Conservation (phyloP, 306 rosid genomes). For the Sphenostylis stenocarpa region DNA sequence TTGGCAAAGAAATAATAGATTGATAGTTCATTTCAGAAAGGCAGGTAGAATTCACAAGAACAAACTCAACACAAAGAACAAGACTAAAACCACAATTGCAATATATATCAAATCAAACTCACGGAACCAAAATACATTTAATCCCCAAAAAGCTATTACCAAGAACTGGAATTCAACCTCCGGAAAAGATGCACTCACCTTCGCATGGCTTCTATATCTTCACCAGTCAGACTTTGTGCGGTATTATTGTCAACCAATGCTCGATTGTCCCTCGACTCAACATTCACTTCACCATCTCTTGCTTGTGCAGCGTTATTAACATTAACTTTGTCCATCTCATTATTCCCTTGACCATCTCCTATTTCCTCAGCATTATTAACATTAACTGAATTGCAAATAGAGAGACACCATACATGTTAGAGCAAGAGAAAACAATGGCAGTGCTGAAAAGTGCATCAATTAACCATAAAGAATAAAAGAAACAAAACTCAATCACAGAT, state of each 20-base stretch:
- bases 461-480: not conserved
- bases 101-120: not conserved
- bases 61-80: no score
- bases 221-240: slow-evolving; percentile 86
- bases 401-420: not conserved
- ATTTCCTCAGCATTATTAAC: slow-evolving; percentile 40
- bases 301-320: slow-evolving; percentile 28
- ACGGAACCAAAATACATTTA: not conserved
- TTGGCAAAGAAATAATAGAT: not conserved
- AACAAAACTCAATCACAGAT: not conserved
- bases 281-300: slow-evolving; percentile 40
- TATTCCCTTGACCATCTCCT: slow-evolving; percentile 39
- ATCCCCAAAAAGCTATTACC: not conserved
- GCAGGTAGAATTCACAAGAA: not conserved
- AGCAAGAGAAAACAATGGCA: not conserved
- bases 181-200: slow-evolving; percentile 43
- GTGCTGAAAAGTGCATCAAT: not conserved
- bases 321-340: slow-evolving; percentile 59
- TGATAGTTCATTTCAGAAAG: not conserved
- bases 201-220: slow-evolving; percentile 79
- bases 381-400: slow-evolving; percentile 32
- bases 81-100: not conserved
- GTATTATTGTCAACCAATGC: slow-evolving; percentile 71
- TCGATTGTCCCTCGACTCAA: slow-evolving; percentile 73
- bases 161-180: not conserved